phyloP scores from a whole-genome alignment of 257 asterid species.

The Agastache rugosa region DNA sequence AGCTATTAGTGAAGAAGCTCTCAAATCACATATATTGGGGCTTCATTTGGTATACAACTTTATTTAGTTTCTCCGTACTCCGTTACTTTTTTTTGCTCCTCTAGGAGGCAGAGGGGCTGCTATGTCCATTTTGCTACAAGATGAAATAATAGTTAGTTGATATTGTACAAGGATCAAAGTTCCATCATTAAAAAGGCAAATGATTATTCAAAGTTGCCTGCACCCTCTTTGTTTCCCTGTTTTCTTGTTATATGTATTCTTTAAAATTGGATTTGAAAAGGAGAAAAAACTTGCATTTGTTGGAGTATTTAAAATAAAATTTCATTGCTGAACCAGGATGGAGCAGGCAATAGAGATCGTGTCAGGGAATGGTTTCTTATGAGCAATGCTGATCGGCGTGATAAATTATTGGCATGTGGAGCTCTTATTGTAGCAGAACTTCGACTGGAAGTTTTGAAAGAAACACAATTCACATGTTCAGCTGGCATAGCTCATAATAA shows the following conservation, averaged over 20 bases:
- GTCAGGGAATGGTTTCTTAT: slow-evolving; percentile 69
- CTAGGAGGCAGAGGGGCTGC: neutral
- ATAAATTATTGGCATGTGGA: slow-evolving; percentile 88
- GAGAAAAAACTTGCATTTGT: slow-evolving; percentile 1
- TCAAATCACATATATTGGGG: slow-evolving; percentile 83
- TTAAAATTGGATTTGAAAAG: slow-evolving; percentile 20
- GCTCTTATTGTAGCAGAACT: slow-evolving; percentile 89
- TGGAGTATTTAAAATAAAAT: slow-evolving; percentile 17
- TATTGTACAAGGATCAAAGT: neutral
- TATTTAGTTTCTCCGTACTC: neutral
- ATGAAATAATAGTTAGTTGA: slow-evolving; percentile 2
- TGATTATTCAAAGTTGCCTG: slow-evolving; percentile 20
- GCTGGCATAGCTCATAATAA: slow-evolving; percentile 98
- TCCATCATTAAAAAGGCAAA: slow-evolving; percentile 2
- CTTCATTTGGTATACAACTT: slow-evolving; percentile 61
- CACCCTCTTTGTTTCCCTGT: neutral
- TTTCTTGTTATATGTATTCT: slow-evolving; percentile 5
- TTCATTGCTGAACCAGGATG: slow-evolving; percentile 54
- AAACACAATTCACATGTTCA: slow-evolving; percentile 90
- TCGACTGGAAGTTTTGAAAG: slow-evolving; percentile 76
- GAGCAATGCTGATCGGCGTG: slow-evolving; percentile 67
- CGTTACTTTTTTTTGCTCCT: neutral
- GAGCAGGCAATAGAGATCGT: slow-evolving; percentile 44
- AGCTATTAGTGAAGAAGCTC: slow-evolving; percentile 72
- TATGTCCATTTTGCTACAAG: slow-evolving; percentile 6